Conservation (phyloP, 2,329 filamentous ascomycete genomes). For the Colletotrichum camelliae region DNA sequence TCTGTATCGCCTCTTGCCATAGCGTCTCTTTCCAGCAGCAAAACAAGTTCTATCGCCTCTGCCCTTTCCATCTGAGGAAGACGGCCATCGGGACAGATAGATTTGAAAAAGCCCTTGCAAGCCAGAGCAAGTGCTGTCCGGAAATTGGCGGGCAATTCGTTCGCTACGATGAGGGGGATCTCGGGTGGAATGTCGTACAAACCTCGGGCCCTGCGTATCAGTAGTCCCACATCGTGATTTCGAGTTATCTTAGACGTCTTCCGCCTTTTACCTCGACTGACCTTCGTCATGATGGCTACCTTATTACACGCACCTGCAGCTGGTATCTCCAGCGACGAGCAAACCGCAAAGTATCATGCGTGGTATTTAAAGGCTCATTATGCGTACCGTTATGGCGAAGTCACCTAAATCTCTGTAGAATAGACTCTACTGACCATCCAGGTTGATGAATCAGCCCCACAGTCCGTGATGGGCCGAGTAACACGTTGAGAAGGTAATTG, state of each 20-base stretch:
- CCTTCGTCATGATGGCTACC: not conserved
- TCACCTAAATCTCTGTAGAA: no score
- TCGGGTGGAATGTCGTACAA: not conserved
- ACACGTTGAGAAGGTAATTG: not conserved
- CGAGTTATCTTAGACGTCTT: accelerated
- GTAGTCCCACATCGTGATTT: not conserved
- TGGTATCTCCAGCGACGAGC: not conserved
- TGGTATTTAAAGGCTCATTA: not conserved
- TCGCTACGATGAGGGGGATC: not conserved
- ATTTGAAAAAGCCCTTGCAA: not conserved
- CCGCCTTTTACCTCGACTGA: not conserved
- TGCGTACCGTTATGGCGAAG: no score
- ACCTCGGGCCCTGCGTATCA: accelerated
- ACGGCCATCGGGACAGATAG: no score
- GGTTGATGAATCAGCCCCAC: not conserved
- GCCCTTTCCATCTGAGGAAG: no score
- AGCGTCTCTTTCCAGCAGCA: no score
- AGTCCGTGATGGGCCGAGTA: accelerated
- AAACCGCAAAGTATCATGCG: not conserved
- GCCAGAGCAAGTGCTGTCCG: not conserved
- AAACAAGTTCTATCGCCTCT: no score
- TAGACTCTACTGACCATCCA: not conserved
- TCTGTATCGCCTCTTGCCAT: no score
- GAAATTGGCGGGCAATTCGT: not conserved
- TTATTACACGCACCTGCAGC: no score